Base-by-base conservation (phyloP, 1,284 basidiomycete genomes). In the Sanghuangporus sanghuang region DNA sequence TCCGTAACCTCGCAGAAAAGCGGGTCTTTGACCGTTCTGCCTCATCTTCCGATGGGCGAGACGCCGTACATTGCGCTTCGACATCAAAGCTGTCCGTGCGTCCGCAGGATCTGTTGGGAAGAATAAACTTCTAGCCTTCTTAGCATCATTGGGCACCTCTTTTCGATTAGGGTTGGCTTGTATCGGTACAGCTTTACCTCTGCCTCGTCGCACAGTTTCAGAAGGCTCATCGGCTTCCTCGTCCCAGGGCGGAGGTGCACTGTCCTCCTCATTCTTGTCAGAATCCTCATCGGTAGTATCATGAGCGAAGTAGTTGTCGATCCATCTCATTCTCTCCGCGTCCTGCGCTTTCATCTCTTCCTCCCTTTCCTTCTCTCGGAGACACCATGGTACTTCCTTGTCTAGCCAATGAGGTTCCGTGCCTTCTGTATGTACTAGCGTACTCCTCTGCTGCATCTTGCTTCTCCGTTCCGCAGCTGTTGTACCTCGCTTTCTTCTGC, bases 371-470 rank as follows among this genome's bases (percentile, higher is more conserved):
- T 83, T 79, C 18, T 74, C 76, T 59, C 85, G 77, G 67, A 86
- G 70, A 57, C 81, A 79, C 90, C 90, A 93, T 16, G 90, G 90
- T 68, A 91, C 90, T 70, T 85, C 83, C 12, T 77, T 67, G 69
- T 93, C 90, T 7, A 86, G 84, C 90, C 90, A 93, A 70, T 89
- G 86, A 8, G 89, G 87, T 61, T 74, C 79, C 32, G 80, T 72
- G n/a, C 67, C 21, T 64, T 69, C 62, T 65, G 67, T 63, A 64
- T 67, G 46, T 53, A 58, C 27, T 9, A 14, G 57, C 23, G 42
- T 27, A 46, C 9, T 38, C 42, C 57, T 48, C 18, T 12, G 21
- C 21, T 9, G 60, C 48, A 39, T 53, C 48, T 59, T 59, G n/a
- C 50, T 59, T 40, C 67, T 67, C 60, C 68, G 67, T 27, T 68